A percentile compares a stretch with the other conserved stretches of the same genome.
These are phyloP conservation scores for Boletus tomentosulus DNA, from an alignment of 768 basidiomycete genomes.

Conservation along the genomic window DNA sequence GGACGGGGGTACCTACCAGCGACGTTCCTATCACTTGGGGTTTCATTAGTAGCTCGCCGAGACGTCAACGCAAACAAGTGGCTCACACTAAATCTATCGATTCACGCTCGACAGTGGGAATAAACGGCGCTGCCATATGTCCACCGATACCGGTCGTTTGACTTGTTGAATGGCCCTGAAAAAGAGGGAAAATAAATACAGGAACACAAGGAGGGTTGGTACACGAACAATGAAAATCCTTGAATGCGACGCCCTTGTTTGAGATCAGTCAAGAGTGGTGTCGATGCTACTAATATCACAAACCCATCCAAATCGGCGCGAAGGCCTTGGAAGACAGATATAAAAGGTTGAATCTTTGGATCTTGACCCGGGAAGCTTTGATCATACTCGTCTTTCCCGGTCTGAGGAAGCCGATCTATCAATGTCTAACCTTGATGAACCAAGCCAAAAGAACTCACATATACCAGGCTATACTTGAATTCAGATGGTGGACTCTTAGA, in stretches of 20 bases:
- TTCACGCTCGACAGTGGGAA: conserved; percentile 13
- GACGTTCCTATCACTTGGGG: neutral
- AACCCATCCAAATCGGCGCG: conserved; percentile 12
- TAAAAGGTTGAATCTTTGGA: neutral
- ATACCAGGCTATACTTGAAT: conserved; percentile 7
- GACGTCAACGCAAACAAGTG: neutral
- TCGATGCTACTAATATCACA: neutral
- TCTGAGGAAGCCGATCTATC: neutral
- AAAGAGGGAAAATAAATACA: neutral
- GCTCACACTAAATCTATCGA: conserved; percentile 2
- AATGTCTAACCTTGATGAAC: neutral
- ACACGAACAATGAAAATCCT: conserved; percentile 67
- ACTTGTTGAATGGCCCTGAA: conserved; percentile 9
- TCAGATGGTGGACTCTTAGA: neutral
- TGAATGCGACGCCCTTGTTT: conserved; percentile 52
- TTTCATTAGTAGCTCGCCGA: neutral
- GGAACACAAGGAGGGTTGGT: too few relatives aligned
- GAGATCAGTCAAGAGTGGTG: neutral
- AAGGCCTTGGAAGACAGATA: conserved; percentile 2
- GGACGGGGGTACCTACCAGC: neutral
- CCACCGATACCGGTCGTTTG: conserved; percentile 12
- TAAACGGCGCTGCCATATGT: conserved; percentile 7
- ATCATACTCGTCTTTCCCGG: conserved; percentile 7
- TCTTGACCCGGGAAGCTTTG: neutral
- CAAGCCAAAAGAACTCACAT: conserved; percentile 1